Evolutionary conservation across 257 asterid genomes (phyloP).

Genomic region (Paraleonurus japonicus): DNA sequence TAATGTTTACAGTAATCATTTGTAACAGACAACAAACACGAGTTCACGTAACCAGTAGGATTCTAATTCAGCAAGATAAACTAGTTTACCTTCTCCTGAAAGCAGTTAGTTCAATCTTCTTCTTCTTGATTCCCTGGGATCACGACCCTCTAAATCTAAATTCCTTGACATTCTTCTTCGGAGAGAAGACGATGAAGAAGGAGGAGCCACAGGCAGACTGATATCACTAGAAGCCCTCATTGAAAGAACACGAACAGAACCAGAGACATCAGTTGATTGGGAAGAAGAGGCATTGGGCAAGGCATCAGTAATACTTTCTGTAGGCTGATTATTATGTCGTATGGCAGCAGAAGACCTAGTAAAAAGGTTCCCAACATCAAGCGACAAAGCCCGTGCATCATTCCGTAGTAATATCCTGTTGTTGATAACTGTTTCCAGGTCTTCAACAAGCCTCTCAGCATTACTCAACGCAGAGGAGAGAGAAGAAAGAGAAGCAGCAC

Average conservation of each 20-base stretch:
- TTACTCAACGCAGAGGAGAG: slow-evolving; percentile 69
- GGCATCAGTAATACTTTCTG: slow-evolving; percentile 30
- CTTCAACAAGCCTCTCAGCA: slow-evolving; percentile 74
- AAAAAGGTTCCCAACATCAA: slow-evolving; percentile 37
- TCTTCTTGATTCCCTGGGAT: slow-evolving; percentile 47
- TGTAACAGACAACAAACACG: slow-evolving; percentile 22
- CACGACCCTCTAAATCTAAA: slow-evolving; percentile 33
- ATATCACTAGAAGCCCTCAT: slow-evolving; percentile 27
- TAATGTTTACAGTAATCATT: slow-evolving; percentile 15
- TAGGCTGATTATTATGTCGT: slow-evolving; percentile 36
- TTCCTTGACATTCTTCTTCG: slow-evolving; percentile 42
- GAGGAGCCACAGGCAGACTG: slow-evolving; percentile 18
- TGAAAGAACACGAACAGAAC: slow-evolving; percentile 25
- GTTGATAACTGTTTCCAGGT: slow-evolving; percentile 61
- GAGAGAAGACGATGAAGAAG: slow-evolving; percentile 32
- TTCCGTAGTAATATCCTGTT: slow-evolving; percentile 36
- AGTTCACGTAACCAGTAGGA: slow-evolving; percentile 19
- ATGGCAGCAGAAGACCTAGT: slow-evolving; percentile 33
- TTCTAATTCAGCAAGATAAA: slow-evolving; percentile 21
- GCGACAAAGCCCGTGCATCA: slow-evolving; percentile 30
- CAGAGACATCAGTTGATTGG: slow-evolving; percentile 37
- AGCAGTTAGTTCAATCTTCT: slow-evolving; percentile 50
- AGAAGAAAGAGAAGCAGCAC: slow-evolving; percentile 69
- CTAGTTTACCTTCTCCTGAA: slow-evolving; percentile 11
- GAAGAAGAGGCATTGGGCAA: slow-evolving; percentile 41